phyloP scores from a whole-genome alignment of 148 eudicot genomes.

The Spergularia marina region DNA sequence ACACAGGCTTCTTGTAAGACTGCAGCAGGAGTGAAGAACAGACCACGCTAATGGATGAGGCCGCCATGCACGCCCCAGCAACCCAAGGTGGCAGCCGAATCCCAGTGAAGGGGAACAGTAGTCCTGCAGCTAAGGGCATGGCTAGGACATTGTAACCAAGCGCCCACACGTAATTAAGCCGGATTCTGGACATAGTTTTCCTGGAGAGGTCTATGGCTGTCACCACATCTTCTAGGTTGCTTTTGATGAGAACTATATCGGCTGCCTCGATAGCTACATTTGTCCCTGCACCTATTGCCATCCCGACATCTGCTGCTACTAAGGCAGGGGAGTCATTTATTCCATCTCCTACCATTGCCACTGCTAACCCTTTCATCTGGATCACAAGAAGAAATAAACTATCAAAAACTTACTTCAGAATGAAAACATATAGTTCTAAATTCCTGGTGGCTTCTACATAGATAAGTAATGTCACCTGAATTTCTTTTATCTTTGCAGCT shows the following conservation, averaged over 20 bases:
- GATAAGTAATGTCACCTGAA: conserved; percentile 56
- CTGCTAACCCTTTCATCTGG: conserved; percentile 68
- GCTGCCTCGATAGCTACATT: conserved; percentile 98
- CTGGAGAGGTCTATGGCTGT: conserved; percentile 90
- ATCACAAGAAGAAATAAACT: conserved; percentile 10
- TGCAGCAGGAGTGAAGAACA: conserved; percentile 91
- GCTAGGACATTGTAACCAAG: conserved; percentile 91
- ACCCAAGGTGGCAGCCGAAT: conserved; percentile 95
- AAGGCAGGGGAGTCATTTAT: conserved; percentile 96
- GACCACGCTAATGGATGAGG: conserved; percentile 89
- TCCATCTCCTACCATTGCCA: conserved; percentile 99
- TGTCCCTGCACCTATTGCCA: conserved; percentile 98
- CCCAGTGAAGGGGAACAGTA: conserved; percentile 78
- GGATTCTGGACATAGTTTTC: conserved; percentile 76
- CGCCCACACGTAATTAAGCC: conserved; percentile 91
- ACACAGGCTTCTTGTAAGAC: conserved; percentile 79
- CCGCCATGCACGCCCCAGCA: conserved; percentile 99
- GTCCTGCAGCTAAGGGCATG: conserved; percentile 89
- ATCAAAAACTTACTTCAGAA: background rate
- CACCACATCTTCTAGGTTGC: conserved; percentile 85
- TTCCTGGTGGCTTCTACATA: background rate
- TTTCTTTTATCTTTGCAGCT: conserved; percentile 82
- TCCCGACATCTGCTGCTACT: conserved; percentile 90
- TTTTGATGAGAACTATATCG: conserved; percentile 82
- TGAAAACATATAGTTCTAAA: background rate